Percentiles rank a stretch among this genome's conserved stretches.
These are phyloP conservation scores for Talaromyces sp. DNA, from an alignment of 2,329 filamentous ascomycete genomes.

Conservation along the genomic window DNA sequence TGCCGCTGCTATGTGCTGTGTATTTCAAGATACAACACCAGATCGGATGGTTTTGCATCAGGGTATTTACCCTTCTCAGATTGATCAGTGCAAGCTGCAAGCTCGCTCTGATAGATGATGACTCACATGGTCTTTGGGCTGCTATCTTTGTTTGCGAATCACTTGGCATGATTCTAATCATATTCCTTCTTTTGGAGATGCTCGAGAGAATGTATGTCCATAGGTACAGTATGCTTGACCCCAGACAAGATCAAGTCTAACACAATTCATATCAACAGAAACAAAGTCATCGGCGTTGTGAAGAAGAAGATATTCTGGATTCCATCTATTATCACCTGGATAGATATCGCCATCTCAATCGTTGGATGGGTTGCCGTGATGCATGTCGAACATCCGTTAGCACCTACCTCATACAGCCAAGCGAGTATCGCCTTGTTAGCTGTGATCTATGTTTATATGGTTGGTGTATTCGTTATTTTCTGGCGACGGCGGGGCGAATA, in stretches of 20 bases:
- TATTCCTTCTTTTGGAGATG: conserved; percentile 19
- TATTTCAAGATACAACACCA: conserved; percentile 11
- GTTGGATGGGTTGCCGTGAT: conserved; percentile 18
- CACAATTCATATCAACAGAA: conserved; percentile 4
- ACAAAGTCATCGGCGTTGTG: conserved; percentile 10
- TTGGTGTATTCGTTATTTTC: conserved; percentile 12
- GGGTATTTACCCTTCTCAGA: conserved; percentile 13
- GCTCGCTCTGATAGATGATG: conserved; percentile 15
- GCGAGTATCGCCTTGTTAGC: conserved; percentile 14
- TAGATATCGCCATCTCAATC: conserved; percentile 21
- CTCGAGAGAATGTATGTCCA: conserved; percentile 17
- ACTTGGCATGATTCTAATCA: conserved; percentile 18
- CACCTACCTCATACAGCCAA: conserved; percentile 16
- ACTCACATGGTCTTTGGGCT: conserved; percentile 15
- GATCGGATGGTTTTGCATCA: conserved; percentile 21
- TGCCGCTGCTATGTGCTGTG: conserved; percentile 5
- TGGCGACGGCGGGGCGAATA: conserved; percentile 11
- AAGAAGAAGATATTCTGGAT: conserved; percentile 9
- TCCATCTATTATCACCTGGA: conserved; percentile 20
- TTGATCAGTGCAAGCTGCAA: conserved; percentile 18
- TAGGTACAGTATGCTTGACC: no score
- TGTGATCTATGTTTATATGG: conserved; percentile 16
- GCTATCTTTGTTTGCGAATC: conserved; percentile 22
- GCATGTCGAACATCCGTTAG: conserved; percentile 12
- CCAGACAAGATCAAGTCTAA: not conserved